These are phyloP conservation scores for Chaetomium strumarium DNA, from an alignment of 2,329 filamentous ascomycete species.

Conservation along the genomic window DNA sequence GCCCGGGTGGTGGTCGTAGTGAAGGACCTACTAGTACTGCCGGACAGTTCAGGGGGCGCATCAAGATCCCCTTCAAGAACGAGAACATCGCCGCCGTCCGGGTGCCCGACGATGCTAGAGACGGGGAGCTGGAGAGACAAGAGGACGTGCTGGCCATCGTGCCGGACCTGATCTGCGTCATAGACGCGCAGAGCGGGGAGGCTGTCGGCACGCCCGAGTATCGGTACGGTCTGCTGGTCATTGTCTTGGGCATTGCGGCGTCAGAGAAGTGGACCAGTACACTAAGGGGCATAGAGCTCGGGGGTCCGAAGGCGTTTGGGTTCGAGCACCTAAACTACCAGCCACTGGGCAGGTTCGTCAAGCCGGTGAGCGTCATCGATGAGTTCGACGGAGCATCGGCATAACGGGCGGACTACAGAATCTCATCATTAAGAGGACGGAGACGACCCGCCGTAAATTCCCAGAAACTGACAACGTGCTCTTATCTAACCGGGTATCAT, in stretches of 20 bases:
- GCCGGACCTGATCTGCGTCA: conserved; percentile 50
- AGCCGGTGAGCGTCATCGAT: conserved; percentile 48
- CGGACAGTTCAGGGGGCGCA: conserved; percentile 35
- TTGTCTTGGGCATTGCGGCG: conserved; percentile 42
- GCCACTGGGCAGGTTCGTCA: conserved; percentile 42
- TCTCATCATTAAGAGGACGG: not conserved
- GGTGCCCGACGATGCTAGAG: conserved; percentile 17
- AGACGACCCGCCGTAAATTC: no score
- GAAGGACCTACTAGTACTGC: not conserved
- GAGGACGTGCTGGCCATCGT: conserved; percentile 46
- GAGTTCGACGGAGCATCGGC: conserved; percentile 32
- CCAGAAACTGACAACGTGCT: no score
- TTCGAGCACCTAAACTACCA: conserved; percentile 43
- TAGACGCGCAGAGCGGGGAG: conserved; percentile 51
- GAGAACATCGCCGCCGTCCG: conserved; percentile 60
- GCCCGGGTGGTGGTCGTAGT: not conserved
- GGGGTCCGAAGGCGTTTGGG: conserved; percentile 44
- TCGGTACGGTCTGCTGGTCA: conserved; percentile 46
- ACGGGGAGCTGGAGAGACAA: conserved; percentile 32
- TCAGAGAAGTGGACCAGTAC: conserved; percentile 41
- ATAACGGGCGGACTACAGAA: not conserved
- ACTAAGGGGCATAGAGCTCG: conserved; percentile 42
- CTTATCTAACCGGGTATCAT: no score
- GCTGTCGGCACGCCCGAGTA: conserved; percentile 54
- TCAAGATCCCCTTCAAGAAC: conserved; percentile 68